Evolutionary conservation across 164 flowering plant species (phyloP).

Genomic region (Piper betle): DNA sequence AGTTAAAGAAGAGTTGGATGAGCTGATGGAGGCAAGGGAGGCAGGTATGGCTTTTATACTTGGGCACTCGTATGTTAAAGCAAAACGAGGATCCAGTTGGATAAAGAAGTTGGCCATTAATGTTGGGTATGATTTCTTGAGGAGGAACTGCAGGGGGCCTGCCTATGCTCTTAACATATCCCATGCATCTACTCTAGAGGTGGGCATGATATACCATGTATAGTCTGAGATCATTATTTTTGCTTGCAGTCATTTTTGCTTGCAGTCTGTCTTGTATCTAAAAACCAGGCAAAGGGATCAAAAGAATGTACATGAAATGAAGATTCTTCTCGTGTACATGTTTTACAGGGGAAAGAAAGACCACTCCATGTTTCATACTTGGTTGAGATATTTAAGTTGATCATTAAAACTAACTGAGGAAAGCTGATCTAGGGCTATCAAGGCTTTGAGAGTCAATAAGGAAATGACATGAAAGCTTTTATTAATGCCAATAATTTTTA

Average conservation of each 20-base stretch:
- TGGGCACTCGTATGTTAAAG: constrained; percentile 65
- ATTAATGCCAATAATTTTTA: no score
- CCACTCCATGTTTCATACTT: not conserved
- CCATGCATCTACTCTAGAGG: constrained; percentile 79
- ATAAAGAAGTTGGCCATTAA: constrained; percentile 59
- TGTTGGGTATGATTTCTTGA: constrained; percentile 67
- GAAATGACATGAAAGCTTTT: no score
- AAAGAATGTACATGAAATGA: constrained; percentile 1
- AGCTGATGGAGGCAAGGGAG: constrained; percentile 80
- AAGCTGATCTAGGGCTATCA: not conserved
- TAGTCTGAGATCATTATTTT: constrained; percentile 1
- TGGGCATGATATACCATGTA: constrained; percentile 72
- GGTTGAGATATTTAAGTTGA: not conserved
- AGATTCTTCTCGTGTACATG: constrained; percentile 1
- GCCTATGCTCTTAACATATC: constrained; percentile 43
- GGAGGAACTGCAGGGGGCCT: constrained; percentile 63
- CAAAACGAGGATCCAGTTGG: constrained; percentile 63
- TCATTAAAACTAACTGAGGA: not conserved
- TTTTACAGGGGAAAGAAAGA: not conserved
- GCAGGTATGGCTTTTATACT: constrained; percentile 77
- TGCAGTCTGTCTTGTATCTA: not conserved
- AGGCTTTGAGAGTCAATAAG: no score
- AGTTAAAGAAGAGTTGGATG: constrained; percentile 47
- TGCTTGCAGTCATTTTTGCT: not conserved
- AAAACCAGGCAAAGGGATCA: not conserved